Percentiles rank a stretch among this genome's conserved stretches.
Evolutionary conservation across 2,329 filamentous ascomycete species (phyloP).

Genomic region (Calonectria crousiana): DNA sequence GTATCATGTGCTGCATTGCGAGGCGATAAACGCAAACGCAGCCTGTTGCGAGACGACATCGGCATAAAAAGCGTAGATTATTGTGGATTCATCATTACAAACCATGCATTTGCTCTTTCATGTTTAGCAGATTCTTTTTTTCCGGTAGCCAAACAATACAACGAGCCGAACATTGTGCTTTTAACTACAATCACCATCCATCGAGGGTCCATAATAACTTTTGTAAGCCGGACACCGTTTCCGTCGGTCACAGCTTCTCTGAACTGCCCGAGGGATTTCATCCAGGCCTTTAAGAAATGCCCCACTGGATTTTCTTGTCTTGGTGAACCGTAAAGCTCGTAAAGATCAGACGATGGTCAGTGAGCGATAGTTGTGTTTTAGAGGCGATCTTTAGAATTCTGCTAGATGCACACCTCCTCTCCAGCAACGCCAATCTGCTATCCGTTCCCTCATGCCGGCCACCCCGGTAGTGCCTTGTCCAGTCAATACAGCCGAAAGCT

Average conservation of each 20-base stretch:
- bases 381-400: background rate
- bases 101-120: background rate
- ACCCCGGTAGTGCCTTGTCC: background rate
- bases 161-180: background rate
- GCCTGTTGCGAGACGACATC: background rate
- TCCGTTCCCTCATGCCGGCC: background rate
- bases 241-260: too few relatives aligned
- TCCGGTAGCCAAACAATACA: background rate
- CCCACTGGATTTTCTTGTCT: background rate
- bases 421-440: background rate
- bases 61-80: background rate
- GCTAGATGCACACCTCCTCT: background rate
- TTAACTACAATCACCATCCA: background rate
- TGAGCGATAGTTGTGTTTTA: background rate
- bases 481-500: background rate
- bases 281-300: background rate
- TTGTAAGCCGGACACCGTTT: background rate
- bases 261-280: background rate
- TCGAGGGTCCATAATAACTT: background rate
- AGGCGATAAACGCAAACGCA: slow-evolving; percentile 51
- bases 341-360: background rate
- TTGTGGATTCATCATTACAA: background rate
- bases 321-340: background rate
- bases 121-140: background rate
- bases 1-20: slow-evolving; percentile 94